These are phyloP conservation scores for Pistacia vera DNA, from an alignment of 345 rosid species.

Conservation along the genomic window DNA sequence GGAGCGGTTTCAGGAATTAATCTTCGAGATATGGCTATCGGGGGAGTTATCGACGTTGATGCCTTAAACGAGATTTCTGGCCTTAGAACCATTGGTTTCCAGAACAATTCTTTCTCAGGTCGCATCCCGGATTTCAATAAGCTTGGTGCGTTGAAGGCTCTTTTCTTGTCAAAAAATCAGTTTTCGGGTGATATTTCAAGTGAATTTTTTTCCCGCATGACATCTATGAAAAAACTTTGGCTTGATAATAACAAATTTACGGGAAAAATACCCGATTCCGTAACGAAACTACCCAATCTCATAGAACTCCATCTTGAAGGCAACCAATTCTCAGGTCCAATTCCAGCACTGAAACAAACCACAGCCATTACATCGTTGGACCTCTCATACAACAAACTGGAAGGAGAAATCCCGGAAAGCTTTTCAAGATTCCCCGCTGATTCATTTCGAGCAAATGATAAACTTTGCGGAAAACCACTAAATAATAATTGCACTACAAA, in stretches of 20 bases:
- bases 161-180: constrained; percentile 52
- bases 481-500: constrained; percentile 27
- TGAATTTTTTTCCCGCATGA: constrained; percentile 58
- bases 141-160: constrained; percentile 46
- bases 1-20: constrained; percentile 58
- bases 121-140: constrained; percentile 58
- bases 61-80: constrained; percentile 41
- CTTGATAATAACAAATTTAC: constrained; percentile 54
- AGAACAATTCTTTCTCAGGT: constrained; percentile 62
- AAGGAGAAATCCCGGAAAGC: constrained; percentile 57
- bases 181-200: constrained; percentile 61
- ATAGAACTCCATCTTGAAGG: constrained; percentile 66
- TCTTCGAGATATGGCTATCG: constrained; percentile 49
- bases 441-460: constrained; percentile 40
- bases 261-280: constrained; percentile 60
- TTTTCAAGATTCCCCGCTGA: constrained; percentile 27
- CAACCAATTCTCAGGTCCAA: constrained; percentile 62
- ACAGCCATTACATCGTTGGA: constrained; percentile 36
- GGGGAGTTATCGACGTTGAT: constrained; percentile 54
- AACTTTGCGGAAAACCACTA: constrained; percentile 60
- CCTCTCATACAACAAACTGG: constrained; percentile 59
- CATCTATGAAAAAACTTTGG: constrained; percentile 55
- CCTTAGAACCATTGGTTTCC: constrained; percentile 59
- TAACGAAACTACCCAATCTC: constrained; percentile 43
- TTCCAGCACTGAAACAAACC: constrained; percentile 43